phyloP scores from a whole-genome alignment of 2,329 filamentous ascomycete species.

The Scleromitrula shiraiana region DNA sequence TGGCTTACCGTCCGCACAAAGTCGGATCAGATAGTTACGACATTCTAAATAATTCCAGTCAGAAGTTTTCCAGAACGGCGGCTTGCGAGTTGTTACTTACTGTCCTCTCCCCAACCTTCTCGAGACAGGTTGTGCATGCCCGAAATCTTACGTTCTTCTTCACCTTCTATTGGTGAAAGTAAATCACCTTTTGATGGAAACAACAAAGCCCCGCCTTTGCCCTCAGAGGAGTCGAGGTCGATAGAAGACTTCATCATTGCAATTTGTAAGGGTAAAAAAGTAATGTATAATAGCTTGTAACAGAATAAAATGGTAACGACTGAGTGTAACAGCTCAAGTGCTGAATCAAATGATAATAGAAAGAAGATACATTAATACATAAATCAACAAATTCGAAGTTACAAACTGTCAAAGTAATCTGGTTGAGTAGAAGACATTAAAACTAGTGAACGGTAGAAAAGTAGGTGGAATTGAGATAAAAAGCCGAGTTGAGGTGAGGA shows the following conservation, averaged over 20 bases:
- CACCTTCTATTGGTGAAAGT: constrained; percentile 9
- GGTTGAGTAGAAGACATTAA: no score
- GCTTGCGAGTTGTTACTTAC: constrained; percentile 5
- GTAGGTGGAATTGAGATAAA: no score
- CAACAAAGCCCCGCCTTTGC: background rate
- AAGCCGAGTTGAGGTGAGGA: no score
- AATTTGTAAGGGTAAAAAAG: background rate
- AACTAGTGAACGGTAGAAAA: no score
- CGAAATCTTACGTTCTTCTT: constrained; percentile 7
- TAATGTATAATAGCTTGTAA: no score
- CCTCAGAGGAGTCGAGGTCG: background rate
- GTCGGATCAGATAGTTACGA: constrained; percentile 37
- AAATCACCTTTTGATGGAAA: constrained; percentile 8
- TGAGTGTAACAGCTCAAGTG: no score
- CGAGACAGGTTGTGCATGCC: constrained; percentile 12
- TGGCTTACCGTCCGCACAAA: constrained; percentile 26
- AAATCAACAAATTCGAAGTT: no score
- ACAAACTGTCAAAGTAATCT: no score
- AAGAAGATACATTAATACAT: no score
- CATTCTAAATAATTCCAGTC: constrained; percentile 32
- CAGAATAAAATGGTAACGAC: no score
- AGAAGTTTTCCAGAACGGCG: background rate
- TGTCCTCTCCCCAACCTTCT: constrained; percentile 16
- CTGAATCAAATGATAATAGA: no score
- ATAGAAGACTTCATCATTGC: background rate